Percentiles rank a stretch among this genome's conserved stretches.
These are phyloP conservation scores for Tetrapyrgos nigripes DNA, from an alignment of 1,284 basidiomycete species.

Conservation along the genomic window DNA sequence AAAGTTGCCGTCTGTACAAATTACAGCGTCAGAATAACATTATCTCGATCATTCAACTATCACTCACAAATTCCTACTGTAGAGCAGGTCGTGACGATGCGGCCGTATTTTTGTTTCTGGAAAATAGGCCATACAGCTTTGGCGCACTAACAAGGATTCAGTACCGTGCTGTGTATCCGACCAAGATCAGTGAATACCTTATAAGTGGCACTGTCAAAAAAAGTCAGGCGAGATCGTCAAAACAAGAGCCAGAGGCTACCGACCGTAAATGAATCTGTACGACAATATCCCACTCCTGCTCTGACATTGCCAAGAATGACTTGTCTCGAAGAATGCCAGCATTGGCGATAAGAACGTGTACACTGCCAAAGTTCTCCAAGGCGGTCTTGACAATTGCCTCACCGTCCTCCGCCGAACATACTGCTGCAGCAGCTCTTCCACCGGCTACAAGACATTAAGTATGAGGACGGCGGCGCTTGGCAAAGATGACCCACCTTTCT, in stretches of 20 bases:
- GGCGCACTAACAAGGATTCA: constrained; percentile 57
- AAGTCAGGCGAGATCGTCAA: constrained; percentile 11
- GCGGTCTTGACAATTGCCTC: constrained; percentile 91
- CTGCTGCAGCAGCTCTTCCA: constrained; percentile 85
- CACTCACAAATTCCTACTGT: constrained; percentile 89
- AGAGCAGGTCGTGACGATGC: constrained; percentile 94
- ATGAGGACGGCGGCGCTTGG: constrained; percentile 3
- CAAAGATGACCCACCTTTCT: constrained; percentile 59
- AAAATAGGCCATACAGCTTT: constrained; percentile 98
- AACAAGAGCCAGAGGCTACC: constrained; percentile 21
- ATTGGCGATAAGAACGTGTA: constrained; percentile 93
- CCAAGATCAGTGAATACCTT: constrained; percentile 48
- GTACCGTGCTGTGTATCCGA: no score
- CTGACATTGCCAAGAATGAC: constrained; percentile 89
- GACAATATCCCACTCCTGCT: constrained; percentile 95
- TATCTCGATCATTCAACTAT: background rate
- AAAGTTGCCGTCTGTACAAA: constrained; percentile 84
- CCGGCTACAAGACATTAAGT: constrained; percentile 59
- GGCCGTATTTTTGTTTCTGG: constrained; percentile 96
- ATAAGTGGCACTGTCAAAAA: constrained; percentile 61
- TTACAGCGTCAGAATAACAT: background rate
- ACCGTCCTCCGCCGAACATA: constrained; percentile 92
- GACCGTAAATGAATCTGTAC: constrained; percentile 87
- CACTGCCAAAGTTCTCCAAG: constrained; percentile 86
- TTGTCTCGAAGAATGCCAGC: constrained; percentile 95